Base-by-base conservation (phyloP, 2,329 filamentous ascomycete species). In the Colletotrichum sp. region DNA sequence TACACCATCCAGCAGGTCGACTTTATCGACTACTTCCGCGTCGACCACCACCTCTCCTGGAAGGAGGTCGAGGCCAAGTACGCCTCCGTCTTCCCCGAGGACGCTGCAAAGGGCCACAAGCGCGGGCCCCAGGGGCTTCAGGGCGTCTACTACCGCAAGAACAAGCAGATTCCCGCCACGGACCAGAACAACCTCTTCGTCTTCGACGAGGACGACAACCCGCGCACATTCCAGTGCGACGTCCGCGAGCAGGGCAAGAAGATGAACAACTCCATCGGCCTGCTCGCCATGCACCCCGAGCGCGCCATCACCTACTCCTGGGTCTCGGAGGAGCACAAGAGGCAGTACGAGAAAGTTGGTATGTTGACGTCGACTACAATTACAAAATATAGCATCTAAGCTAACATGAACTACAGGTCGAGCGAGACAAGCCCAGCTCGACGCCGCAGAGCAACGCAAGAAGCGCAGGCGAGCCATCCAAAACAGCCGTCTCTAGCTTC, bases 211-310 rank as follows among this genome's bases (percentile, higher is more conserved):
- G 61, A 73, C 56, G 77, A 77, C 36, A 77, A 78, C 71, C 67
- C 73, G 22, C 61, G 70, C 32, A 78, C 77, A 36, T 76, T 73
- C 65, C 75, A 77, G 69, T 75, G 76, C 43, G 72, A 77, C 43
- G 80, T 81, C 6, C 77, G 82, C 16, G 56, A 80, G 0, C 82
- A 84, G 65, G 25, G 55, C 15, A 79, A 81, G n/a, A 76, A 80
- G 56, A 76, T 76, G 74, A 76, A 76, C 66, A 75, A 74, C 66
- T 72, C 72, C 30, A 83, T 78, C 72, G 77, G 78, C 22, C 79
- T 85, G 32, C 58, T 81, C 9, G 79, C 81, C 71, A 79, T 84
- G 28, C 84, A 80, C 36, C 84, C 84, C 0, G 84, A 85, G 30
- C 79, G 81, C 13, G 83, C 83, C 3, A 78, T 84, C 71, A 72